Percentiles rank a stretch among this genome's conserved stretches.
phyloP scores from a whole-genome alignment of 148 eudicot species.

The Cornus kousa region DNA sequence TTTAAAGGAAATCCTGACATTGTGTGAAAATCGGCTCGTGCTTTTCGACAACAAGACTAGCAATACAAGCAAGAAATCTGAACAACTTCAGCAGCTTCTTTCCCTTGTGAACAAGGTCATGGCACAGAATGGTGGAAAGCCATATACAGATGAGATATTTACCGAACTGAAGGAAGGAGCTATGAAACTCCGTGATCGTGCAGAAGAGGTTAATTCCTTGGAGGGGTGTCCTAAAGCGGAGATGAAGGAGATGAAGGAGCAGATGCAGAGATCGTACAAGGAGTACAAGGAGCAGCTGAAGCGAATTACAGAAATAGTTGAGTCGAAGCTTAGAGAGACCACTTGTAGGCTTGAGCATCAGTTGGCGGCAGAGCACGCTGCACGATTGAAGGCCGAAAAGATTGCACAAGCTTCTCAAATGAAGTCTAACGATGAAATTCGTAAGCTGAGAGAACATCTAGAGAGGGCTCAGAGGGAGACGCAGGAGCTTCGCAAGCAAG shows the following conservation, averaged over 20 bases:
- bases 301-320: slow-evolving; percentile 81
- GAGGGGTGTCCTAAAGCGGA: slow-evolving; percentile 47
- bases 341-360: slow-evolving; percentile 68
- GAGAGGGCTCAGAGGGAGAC: slow-evolving; percentile 76
- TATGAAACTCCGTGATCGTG: slow-evolving; percentile 47
- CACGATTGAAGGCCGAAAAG: slow-evolving; percentile 65
- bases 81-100: slow-evolving; percentile 61
- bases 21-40: slow-evolving; percentile 58
- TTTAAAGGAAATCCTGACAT: slow-evolving; percentile 41
- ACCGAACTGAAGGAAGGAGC: slow-evolving; percentile 72
- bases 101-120: slow-evolving; percentile 49
- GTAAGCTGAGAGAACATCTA: slow-evolving; percentile 62
- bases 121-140: slow-evolving; percentile 59
- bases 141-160: slow-evolving; percentile 63
- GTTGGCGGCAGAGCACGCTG: slow-evolving; percentile 78
- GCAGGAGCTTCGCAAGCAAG: slow-evolving; percentile 63
- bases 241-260: slow-evolving; percentile 50
- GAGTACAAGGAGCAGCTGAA: slow-evolving; percentile 44
- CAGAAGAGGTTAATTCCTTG: slow-evolving; percentile 50
- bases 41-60: slow-evolving; percentile 79
- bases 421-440: slow-evolving; percentile 69
- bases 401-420: slow-evolving; percentile 48
- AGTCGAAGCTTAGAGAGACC: slow-evolving; percentile 62
- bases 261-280: slow-evolving; percentile 63
- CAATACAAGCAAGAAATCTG: slow-evolving; percentile 34